Percentiles rank a stretch among this genome's conserved stretches.
These are phyloP conservation scores for Colletotrichum sp. DNA, from an alignment of 2,329 filamentous ascomycete genomes.

Conservation along the genomic window DNA sequence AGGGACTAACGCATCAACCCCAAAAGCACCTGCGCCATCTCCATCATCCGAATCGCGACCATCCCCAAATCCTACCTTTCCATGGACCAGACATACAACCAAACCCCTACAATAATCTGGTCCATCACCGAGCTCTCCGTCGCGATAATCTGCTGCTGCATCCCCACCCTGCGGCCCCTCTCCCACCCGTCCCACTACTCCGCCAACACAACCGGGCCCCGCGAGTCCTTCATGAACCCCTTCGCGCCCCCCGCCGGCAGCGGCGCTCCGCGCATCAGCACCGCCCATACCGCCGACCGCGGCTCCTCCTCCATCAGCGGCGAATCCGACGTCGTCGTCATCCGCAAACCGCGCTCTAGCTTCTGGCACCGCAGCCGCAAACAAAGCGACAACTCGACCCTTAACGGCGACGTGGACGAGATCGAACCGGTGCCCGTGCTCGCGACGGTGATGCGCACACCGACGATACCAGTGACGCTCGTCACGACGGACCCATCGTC, in stretches of 20 bases:
- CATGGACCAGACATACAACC: slow-evolving; percentile 35
- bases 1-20: not conserved
- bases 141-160: slow-evolving; percentile 42
- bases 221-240: not conserved
- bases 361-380: slow-evolving; percentile 3
- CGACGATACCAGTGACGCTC: not conserved
- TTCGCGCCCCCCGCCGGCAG: rapidly evolving
- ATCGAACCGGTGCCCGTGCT: not conserved
- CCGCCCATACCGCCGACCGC: not conserved
- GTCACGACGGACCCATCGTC: not conserved
- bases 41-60: slow-evolving; percentile 32
- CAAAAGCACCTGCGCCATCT: slow-evolving; percentile 9
- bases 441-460: not conserved
- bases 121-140: slow-evolving; percentile 43
- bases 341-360: not conserved
- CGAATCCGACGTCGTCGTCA: not conserved
- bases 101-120: slow-evolving; percentile 37
- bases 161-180: slow-evolving; percentile 40
- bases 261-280: not conserved
- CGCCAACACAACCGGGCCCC: not conserved
- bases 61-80: slow-evolving; percentile 29
- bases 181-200: not conserved
- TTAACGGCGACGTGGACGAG: not conserved
- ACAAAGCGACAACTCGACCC: slow-evolving; percentile 2
- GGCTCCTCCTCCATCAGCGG: not conserved